A percentile compares a stretch with the other conserved stretches of the same genome.
Evolutionary conservation across 176 grass and related monocot genomes (phyloP).

Genomic region (Urochloa ruziziensis): DNA sequence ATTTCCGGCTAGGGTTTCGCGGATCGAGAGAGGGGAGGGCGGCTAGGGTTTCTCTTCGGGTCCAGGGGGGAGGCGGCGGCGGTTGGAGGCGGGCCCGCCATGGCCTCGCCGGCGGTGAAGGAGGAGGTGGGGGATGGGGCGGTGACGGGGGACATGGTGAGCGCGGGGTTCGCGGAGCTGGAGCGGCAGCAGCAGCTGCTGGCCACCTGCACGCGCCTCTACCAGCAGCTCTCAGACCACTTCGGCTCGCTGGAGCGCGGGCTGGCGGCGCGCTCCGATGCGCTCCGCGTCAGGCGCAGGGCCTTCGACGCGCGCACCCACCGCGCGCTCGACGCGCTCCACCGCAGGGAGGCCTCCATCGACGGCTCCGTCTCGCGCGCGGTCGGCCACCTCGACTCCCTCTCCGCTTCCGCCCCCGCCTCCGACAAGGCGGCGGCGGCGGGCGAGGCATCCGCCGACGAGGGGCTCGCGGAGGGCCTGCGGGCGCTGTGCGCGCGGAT

Average conservation of each 20-base stretch:
- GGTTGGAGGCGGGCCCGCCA: not conserved
- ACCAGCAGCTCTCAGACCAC: constrained; percentile 86
- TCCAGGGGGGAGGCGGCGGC: not conserved
- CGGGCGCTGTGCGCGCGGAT: constrained; percentile 58
- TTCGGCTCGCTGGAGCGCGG: constrained; percentile 77
- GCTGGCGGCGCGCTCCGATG: constrained; percentile 52
- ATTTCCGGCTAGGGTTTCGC: constrained; percentile 49
- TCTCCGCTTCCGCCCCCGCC: not conserved
- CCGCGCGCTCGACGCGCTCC: constrained; percentile 46
- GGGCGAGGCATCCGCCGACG: not conserved
- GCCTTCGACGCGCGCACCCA: constrained; percentile 45
- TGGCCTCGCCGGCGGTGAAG: constrained; percentile 28
- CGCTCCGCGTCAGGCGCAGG: constrained; percentile 57
- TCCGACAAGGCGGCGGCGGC: not conserved
- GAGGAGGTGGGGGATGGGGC: not conserved
- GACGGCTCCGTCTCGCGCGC: constrained; percentile 53
- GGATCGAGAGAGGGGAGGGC: not conserved
- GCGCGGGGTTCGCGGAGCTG: constrained; percentile 75
- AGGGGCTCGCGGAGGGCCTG: constrained; percentile 43
- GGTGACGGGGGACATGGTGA: constrained; percentile 40
- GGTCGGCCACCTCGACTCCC: constrained; percentile 45
- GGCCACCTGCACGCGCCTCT: constrained; percentile 75
- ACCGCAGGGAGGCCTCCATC: constrained; percentile 57
- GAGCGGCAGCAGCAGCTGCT: constrained; percentile 89
- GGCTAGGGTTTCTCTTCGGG: constrained; percentile 37